Evolutionary conservation across 2,329 filamentous ascomycete species (phyloP).

Genomic region (Capronia americana): DNA sequence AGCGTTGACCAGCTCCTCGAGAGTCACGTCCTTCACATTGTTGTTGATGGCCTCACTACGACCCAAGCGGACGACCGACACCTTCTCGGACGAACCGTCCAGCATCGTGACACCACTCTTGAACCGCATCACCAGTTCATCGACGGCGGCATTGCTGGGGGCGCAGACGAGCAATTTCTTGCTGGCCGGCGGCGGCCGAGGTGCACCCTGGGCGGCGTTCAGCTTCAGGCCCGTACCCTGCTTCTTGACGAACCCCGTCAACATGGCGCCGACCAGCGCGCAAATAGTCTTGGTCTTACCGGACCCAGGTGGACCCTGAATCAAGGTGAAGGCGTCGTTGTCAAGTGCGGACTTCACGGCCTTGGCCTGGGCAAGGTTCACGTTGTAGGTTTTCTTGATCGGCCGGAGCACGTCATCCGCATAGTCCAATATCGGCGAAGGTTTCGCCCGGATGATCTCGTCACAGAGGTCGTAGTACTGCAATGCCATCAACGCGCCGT

Average conservation of each 20-base stretch:
- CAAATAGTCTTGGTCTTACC: slow-evolving; percentile 99
- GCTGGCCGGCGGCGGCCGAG: slow-evolving; percentile 48
- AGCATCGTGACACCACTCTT: slow-evolving; percentile 84
- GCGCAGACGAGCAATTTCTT: slow-evolving; percentile 96
- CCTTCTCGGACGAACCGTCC: slow-evolving; percentile 72
- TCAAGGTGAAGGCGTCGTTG: slow-evolving; percentile 95
- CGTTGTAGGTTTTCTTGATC: slow-evolving; percentile 75
- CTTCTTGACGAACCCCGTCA: slow-evolving; percentile 65
- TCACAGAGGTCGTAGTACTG: slow-evolving; percentile 96
- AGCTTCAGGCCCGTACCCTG: slow-evolving; percentile 55
- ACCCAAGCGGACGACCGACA: slow-evolving; percentile 89
- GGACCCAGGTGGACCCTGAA: slow-evolving; percentile 94
- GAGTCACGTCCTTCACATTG: slow-evolving; percentile 85
- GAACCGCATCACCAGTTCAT: slow-evolving; percentile 91
- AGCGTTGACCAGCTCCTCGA: slow-evolving; percentile 86
- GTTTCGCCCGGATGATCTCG: slow-evolving; percentile 86
- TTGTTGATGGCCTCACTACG: slow-evolving; percentile 91
- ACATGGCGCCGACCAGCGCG: slow-evolving; percentile 87
- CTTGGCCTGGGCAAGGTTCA: slow-evolving; percentile 88
- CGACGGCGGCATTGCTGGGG: slow-evolving; percentile 97
- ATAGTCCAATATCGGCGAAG: slow-evolving; percentile 85
- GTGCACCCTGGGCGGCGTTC: slow-evolving; percentile 39
- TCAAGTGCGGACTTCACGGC: slow-evolving; percentile 90
- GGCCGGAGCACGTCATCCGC: slow-evolving; percentile 73
- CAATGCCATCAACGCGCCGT: slow-evolving; percentile 84